Conservation (phyloP, 1,284 basidiomycete genomes). For the Cystobasidium slooffiae region DNA sequence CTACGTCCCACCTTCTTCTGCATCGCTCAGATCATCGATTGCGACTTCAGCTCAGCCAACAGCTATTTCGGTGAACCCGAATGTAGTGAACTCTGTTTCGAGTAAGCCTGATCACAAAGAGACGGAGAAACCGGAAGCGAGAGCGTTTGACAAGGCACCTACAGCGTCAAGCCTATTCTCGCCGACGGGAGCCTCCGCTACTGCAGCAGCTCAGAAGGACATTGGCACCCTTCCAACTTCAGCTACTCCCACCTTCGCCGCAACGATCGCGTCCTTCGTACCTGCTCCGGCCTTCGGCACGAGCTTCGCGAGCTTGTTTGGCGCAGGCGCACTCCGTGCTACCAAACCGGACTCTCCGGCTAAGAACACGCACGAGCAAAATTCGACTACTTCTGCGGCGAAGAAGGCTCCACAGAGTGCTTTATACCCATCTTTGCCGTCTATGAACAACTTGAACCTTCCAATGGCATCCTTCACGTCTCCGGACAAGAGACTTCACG, state of each 20-base stretch:
- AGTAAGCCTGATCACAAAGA: neutral
- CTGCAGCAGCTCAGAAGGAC: neutral
- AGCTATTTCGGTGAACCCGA: neutral
- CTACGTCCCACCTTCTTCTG: constrained; percentile 2
- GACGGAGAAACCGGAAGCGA: neutral
- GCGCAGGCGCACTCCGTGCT: constrained; percentile 6
- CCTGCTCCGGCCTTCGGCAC: constrained; percentile 35
- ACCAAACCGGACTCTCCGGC: constrained; percentile 9
- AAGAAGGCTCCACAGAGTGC: neutral
- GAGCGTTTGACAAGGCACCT: neutral
- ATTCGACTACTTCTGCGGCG: neutral
- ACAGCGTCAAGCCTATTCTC: constrained; percentile 9
- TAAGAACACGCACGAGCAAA: neutral
- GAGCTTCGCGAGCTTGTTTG: constrained; percentile 35
- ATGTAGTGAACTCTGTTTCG: neutral
- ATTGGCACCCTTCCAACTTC: neutral
- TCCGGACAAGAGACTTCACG: neutral
- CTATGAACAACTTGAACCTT: constrained; percentile 20
- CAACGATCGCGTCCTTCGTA: constrained; percentile 35
- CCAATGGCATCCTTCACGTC: neutral
- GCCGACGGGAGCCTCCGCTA: neutral
- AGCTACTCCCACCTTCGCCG: constrained; percentile 26
- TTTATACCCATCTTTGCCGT: constrained; percentile 31
- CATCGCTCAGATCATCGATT: constrained; percentile 7
- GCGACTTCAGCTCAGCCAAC: constrained; percentile 3